Evolutionary conservation across 176 grass and related monocot species (phyloP), one percentile per base, ranked within the genome.

Genomic region (Lolium rigidum): DNA sequence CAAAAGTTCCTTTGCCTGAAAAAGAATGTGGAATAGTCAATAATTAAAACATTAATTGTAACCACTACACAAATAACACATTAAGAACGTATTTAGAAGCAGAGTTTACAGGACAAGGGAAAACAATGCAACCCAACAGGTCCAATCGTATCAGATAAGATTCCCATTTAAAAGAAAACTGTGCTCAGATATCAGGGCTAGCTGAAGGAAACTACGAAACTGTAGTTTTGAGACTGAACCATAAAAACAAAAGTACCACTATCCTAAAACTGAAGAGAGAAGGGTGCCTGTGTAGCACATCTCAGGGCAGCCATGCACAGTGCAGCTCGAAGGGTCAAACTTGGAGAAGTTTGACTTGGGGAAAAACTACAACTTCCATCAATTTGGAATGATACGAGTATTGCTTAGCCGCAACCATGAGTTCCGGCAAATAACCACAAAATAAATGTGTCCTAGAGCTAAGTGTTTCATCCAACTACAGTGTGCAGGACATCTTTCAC

Each of bases 1-100:
- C 83, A 90, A 79, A 76, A 95, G 67, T 82, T 95, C 93, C 31
- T 92, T 83, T 5, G 91, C 84, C 93, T 95, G 84, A 70, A 87
- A 84, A 22, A 4, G 18, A 54, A 48, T 24, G n/a, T 46, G 24
- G 31, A 35, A 20, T 62, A 22, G 50, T 77, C 20, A 62, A 70
- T 54, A 37, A 26, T 43, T 5, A 14, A 12, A 48, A 70, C n/a
- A 86, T 20, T 7, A 47, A 37, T 10, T 68, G 16, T 31, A 58
- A 70, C n/a, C 18, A 37, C 72, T 59, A 80, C 13, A 9, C 52
- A 8, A 68, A 65, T 68, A 75, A 75, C 63, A 71, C 10, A 12
- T 54, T 16, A 10, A 39, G 9, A 5, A 15, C 14, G 18, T 38
- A 49, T 35, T 20, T 35, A 62, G 10, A n/a, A n/a, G 28, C 9